phyloP scores from a whole-genome alignment of 2,329 filamentous ascomycete species.

The Penicillium sp. region DNA sequence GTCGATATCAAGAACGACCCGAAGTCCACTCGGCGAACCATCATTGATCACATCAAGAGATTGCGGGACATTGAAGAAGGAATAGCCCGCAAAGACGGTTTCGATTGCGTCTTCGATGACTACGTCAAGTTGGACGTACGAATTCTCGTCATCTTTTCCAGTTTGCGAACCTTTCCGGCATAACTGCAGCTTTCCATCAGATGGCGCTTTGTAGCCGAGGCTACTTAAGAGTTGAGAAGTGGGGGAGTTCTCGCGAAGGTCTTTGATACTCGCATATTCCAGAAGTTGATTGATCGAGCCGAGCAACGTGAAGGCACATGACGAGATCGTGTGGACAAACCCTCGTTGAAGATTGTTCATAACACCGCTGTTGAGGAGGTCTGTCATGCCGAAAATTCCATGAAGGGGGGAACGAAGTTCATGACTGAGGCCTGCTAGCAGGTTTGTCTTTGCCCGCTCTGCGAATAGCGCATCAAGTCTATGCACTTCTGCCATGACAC shows the following conservation, averaged over 20 bases:
- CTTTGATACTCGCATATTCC: background rate
- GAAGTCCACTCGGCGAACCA: background rate
- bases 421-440: background rate
- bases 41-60: background rate
- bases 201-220: background rate
- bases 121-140: conserved; percentile 11
- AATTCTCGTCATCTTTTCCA: background rate
- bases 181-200: background rate
- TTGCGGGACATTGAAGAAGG: conserved; percentile 3
- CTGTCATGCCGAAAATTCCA: background rate
- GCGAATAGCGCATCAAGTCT: background rate
- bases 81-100: conserved; percentile 16
- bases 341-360: background rate
- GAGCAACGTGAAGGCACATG: background rate
- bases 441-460: background rate
- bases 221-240: background rate
- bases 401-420: background rate
- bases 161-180: background rate
- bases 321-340: background rate
- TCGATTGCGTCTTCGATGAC: conserved; percentile 14
- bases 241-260: background rate
- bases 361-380: background rate
- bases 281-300: background rate
- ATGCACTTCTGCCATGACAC: background rate
- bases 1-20: background rate